A percentile compares a stretch with the other conserved stretches of the same genome.
phyloP scores from a whole-genome alignment of 331 rosid species.

The Malus hybrid region DNA sequence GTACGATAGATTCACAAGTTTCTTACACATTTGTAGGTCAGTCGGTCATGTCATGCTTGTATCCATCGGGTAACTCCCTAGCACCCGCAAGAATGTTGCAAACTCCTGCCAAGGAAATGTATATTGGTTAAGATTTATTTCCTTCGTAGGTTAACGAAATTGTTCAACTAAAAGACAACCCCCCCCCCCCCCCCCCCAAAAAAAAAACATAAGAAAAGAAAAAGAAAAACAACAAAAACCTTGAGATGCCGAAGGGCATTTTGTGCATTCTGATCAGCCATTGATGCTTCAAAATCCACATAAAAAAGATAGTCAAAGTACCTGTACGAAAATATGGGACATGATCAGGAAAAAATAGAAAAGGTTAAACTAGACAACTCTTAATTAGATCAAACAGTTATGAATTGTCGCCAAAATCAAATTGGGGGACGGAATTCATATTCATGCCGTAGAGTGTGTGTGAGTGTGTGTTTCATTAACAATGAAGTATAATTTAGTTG shows the following conservation, averaged over 20 bases:
- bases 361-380: not conserved
- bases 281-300: conserved; percentile 93
- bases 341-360: conserved; percentile 3
- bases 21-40: conserved; percentile 18
- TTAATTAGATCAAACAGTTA: not conserved
- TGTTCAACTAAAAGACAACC: not conserved
- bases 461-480: too few relatives aligned
- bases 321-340: conserved; percentile 29
- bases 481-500: not conserved
- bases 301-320: conserved; percentile 88
- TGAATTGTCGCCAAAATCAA: not conserved
- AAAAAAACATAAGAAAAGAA: not conserved
- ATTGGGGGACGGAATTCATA: not conserved
- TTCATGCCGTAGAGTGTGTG: too few relatives aligned
- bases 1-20: conserved; percentile 6
- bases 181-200: not conserved
- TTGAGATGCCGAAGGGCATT: conserved; percentile 81
- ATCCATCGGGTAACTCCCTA: conserved; percentile 94
- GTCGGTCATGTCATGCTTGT: conserved; percentile 35
- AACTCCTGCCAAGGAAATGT: conserved; percentile 55
- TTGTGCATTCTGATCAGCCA: conserved; percentile 91
- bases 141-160: conserved; percentile 2
- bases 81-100: conserved; percentile 89
- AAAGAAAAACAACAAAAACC: conserved; percentile 28
- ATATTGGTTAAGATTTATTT: conserved; percentile 12